These are phyloP conservation scores for Pseudogymnoascus sp. DNA, from an alignment of 2,329 filamentous ascomycete genomes.

Conservation along the genomic window DNA sequence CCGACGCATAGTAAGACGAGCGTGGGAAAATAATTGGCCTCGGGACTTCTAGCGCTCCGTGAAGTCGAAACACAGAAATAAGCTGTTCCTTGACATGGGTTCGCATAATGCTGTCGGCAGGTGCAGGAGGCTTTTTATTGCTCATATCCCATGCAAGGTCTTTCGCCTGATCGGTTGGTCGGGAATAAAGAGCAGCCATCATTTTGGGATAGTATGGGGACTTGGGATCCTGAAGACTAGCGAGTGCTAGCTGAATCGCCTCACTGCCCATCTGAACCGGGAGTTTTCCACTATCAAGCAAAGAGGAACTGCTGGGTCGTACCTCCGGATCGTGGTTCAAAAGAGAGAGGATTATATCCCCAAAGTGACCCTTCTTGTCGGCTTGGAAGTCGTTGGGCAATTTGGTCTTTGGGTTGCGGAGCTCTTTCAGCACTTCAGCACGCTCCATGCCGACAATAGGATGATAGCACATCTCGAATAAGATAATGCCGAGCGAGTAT, in stretches of 20 bases:
- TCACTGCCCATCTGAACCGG: constrained; percentile 91
- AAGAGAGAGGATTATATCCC: constrained; percentile 70
- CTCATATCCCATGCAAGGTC: constrained; percentile 74
- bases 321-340: constrained; percentile 76
- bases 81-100: constrained; percentile 68
- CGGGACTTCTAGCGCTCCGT: constrained; percentile 78
- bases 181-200: constrained; percentile 72
- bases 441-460: constrained; percentile 58
- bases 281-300: constrained; percentile 78
- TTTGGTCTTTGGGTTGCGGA: constrained; percentile 59
- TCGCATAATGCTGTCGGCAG: constrained; percentile 58
- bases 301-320: constrained; percentile 72
- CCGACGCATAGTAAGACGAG: constrained; percentile 67
- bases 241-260: constrained; percentile 74
- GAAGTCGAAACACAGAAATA: constrained; percentile 72
- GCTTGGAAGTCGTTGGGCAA: constrained; percentile 69
- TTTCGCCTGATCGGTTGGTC: constrained; percentile 67
- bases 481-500: constrained; percentile 95
- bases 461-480: constrained; percentile 91
- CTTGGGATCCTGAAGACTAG: constrained; percentile 70
- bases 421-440: constrained; percentile 54
- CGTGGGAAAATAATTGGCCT: constrained; percentile 73
- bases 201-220: constrained; percentile 89
- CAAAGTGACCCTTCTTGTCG: constrained; percentile 61
- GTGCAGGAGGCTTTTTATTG: constrained; percentile 29